Base-by-base conservation (phyloP, 345 rosid genomes). In the Kernera saxatilis region DNA sequence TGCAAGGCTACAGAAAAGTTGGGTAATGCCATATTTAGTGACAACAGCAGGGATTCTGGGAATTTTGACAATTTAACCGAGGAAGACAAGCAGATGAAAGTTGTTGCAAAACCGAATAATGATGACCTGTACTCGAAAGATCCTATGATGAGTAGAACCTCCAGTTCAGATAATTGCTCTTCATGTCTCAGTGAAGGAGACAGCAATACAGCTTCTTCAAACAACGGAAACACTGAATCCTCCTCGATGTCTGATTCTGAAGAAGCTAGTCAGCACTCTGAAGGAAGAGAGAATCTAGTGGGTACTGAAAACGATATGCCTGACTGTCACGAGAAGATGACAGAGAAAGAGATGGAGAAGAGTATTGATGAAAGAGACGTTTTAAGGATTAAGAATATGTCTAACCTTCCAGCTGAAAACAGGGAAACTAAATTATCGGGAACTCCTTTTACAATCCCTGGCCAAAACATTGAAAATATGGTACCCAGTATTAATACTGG, bases 101-200 rank as follows among this genome's bases (percentile, higher is more conserved):
- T 37, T 40, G 70, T 35, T 69, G 73, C 36, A 66, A 83, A 70
- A 65, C 72, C 64, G 21, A 82, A 77, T 64, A 79, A 52, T 18
- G 82, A 58, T 37, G 68, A 15, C 46, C 29, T 27, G 32, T 41
- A 29, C 55, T 50, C 23, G 9, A 74, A 67, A 58, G 84, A 87
- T 79, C 78, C 79, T 40, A 46, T 69, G 66, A 73, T 66, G 52
- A 80, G 84, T 62, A 82, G 87, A 73, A 76, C 82, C 72, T 86
- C 96, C 39, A 91, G 69, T 78, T 91, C 95, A 43, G 96, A 88
- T 69, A 88, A 88, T 78, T 86, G 96, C 84, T 91, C 95, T 30
- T 89, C 95, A 15, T 94, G 95, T 78, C 85, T 80, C 50, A 87
- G 97, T 37, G 98, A 93, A 71, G 94, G 87, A 67, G 97, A 91